phyloP scores from a whole-genome alignment of 345 rosid species.

The Ailanthus altissimus region DNA sequence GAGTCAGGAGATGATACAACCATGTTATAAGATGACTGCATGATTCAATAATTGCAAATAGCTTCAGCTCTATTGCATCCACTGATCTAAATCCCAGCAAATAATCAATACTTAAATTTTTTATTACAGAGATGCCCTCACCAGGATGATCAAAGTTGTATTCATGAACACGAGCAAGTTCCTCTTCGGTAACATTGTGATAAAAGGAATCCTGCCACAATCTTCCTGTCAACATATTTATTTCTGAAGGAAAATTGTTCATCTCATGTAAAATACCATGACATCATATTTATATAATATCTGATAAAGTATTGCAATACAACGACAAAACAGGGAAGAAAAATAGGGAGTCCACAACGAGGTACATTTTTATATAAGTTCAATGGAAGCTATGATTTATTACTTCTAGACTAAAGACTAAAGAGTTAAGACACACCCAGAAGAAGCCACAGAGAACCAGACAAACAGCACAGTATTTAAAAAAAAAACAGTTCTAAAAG shows the following conservation, averaged over 20 bases:
- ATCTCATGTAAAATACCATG: background rate
- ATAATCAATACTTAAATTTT: slow-evolving; percentile 7
- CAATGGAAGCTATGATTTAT: background rate
- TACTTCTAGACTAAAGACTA: background rate
- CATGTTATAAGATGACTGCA: background rate
- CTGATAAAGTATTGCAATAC: background rate
- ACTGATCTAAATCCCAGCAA: slow-evolving; percentile 3
- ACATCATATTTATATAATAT: background rate
- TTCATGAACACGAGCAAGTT: slow-evolving; percentile 82
- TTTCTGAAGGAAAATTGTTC: background rate
- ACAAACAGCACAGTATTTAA: background rate
- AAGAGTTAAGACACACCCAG: background rate
- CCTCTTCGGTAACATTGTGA: slow-evolving; percentile 84
- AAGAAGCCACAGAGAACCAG: background rate
- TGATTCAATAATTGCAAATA: background rate
- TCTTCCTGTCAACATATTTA: slow-evolving; percentile 27
- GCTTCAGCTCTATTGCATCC: background rate
- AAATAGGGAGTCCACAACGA: background rate
- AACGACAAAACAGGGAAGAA: background rate
- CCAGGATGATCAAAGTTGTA: slow-evolving; percentile 99
- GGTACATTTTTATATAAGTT: background rate
- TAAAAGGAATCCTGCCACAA: slow-evolving; percentile 98
- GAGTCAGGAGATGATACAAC: background rate
- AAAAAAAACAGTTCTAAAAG: background rate
- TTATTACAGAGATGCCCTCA: slow-evolving; percentile 46